Evolutionary conservation across 78 protist genomes (phyloP).

Genomic region (Emiliania huxleyi): DNA sequence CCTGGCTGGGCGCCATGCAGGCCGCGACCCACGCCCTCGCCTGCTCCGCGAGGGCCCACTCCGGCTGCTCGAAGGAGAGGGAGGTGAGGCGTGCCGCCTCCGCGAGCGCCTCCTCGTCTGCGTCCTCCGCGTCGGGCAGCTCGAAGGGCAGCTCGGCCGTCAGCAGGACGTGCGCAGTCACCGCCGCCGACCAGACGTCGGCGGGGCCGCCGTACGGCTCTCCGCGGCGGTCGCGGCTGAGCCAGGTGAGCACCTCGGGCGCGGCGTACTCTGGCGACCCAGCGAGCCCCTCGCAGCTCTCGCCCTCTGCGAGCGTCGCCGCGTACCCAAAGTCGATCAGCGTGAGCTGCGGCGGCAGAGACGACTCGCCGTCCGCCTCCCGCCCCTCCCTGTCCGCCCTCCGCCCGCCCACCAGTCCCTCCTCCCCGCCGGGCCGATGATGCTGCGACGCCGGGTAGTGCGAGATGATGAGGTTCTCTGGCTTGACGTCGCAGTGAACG

Average conservation of each 20-base stretch:
- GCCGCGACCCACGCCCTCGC: not conserved
- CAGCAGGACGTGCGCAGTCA: not conserved
- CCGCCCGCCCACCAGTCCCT: too few species aligned
- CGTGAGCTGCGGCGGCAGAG: not conserved
- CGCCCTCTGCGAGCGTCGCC: not conserved
- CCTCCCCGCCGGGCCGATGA: too few species aligned
- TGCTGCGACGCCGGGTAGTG: too few species aligned
- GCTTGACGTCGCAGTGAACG: not conserved
- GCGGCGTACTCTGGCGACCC: not conserved
- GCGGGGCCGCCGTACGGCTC: not conserved
- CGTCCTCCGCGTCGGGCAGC: not conserved
- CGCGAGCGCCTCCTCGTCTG: not conserved
- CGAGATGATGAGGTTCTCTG: not conserved
- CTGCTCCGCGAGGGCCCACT: not conserved
- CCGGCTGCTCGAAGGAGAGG: not conserved
- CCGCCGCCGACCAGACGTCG: not conserved
- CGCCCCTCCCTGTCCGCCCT: too few species aligned
- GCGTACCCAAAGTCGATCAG: conserved; percentile 3
- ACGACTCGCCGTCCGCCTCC: not conserved
- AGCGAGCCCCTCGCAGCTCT: not conserved
- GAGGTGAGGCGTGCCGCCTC: not conserved
- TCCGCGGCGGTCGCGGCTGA: not conserved
- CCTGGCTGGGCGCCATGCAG: not conserved
- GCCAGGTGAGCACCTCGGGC: not conserved
- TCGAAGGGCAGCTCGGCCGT: not conserved